These are phyloP conservation scores for Myotisia sp. DNA, from an alignment of 2,329 filamentous ascomycete species.

Conservation along the genomic window DNA sequence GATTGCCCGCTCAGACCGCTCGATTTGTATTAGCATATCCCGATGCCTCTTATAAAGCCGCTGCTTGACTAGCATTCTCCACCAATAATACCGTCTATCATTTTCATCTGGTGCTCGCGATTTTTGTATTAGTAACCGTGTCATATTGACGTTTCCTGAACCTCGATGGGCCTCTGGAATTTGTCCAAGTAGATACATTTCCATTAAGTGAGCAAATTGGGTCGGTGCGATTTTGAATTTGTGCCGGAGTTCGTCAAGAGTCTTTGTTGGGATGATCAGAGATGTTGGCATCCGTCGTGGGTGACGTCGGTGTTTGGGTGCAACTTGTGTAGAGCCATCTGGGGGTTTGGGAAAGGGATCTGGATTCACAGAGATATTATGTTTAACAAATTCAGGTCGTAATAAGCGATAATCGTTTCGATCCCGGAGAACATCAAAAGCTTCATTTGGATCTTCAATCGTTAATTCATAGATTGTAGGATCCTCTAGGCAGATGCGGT, in stretches of 20 bases:
- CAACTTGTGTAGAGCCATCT: conserved; percentile 2
- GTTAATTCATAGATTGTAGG: conserved; percentile 67
- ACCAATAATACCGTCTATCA: conserved; percentile 50
- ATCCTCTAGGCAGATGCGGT: conserved; percentile 51
- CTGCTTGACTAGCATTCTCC: conserved; percentile 50
- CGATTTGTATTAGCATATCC: conserved; percentile 46
- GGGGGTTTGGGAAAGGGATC: conserved; percentile 24
- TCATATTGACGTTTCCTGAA: conserved; percentile 35
- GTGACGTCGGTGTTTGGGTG: conserved; percentile 17
- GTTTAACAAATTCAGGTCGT: conserved; percentile 36
- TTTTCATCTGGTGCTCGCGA: conserved; percentile 36
- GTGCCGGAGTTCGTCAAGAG: conserved; percentile 37
- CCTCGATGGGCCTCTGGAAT: conserved; percentile 39
- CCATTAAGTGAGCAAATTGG: conserved; percentile 48
- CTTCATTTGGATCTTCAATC: conserved; percentile 77
- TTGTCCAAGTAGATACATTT: conserved; percentile 47
- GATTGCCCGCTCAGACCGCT: conserved; percentile 41
- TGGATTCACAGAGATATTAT: conserved; percentile 35
- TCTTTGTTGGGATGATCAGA: conserved; percentile 38
- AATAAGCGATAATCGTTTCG: conserved; percentile 46
- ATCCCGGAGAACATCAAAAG: conserved; percentile 51
- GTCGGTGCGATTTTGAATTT: conserved; percentile 45
- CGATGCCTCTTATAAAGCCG: conserved; percentile 47
- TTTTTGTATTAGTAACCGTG: conserved; percentile 37
- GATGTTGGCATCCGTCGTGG: conserved; percentile 35